Base-by-base conservation (phyloP, 1,284 basidiomycete genomes). In the Leccinum pachyderme region DNA sequence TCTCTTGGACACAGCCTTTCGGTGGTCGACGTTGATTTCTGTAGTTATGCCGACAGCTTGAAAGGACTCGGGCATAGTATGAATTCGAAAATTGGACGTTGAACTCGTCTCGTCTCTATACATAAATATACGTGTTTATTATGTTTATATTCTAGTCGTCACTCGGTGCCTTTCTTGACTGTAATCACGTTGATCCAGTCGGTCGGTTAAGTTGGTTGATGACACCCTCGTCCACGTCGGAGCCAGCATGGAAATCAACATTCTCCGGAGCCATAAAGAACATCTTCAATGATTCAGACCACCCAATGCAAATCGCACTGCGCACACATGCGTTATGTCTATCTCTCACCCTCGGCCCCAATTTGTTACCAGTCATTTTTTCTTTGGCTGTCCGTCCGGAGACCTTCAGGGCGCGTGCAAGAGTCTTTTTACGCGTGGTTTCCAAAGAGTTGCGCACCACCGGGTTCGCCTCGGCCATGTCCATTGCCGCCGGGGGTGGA, bases 311-410 rank as follows among this genome's bases (percentile, higher is more conserved):
- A 56, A 74, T 88, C 39, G 77, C 82, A 1, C 66, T 84, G 27
- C 78, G 88, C 56, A 86, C 89, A 0, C 90, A 89, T 65, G 75
- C 73, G 5, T 79, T 91, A n/a, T 76, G 81, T 0, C 74, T 88
- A 18, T 81, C 80, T 2, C 75, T 90, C n/a, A 81, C 83, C 1
- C 75, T 89, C 12, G 81, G 81, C 2, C 87, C 89, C 0, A 76
- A 81, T 2, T 69, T 89, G 8, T 59, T 87, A 2, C 81, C 83
- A 1, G 75, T 84, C 56, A 31, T 81, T 13, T 67, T 73, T 4
- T 72, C 77, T 8, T 59, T 71, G 7, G 18, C 70, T 11, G 54
- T 46, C 37, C 63, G 47, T 53, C 63, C 44, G 57, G 63, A 47
- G 49, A 51, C 25, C 47, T 54, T 61, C 48, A 25, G 47, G 22